These are phyloP conservation scores for Persicaria tinctoria DNA, from an alignment of 148 eudicot genomes.

Conservation along the genomic window DNA sequence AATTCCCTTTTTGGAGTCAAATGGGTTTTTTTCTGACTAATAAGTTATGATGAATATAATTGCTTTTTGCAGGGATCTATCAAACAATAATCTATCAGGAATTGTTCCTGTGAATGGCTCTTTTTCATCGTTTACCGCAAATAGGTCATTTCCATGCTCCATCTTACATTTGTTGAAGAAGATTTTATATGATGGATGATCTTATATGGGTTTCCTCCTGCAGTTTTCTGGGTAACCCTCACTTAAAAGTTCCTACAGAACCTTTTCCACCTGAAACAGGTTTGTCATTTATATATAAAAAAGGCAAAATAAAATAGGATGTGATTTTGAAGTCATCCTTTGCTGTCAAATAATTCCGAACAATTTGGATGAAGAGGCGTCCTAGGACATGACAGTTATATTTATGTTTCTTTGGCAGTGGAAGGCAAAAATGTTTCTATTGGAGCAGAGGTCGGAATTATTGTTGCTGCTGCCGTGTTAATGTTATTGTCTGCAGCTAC, in stretches of 20 bases:
- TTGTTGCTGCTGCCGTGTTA: conserved; percentile 47
- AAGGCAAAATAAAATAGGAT: not conserved
- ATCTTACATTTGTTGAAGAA: not conserved
- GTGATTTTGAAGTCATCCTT: not conserved
- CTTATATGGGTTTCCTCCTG: conserved; percentile 9
- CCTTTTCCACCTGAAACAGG: not conserved
- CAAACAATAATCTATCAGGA: conserved; percentile 54
- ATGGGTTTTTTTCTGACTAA: not conserved
- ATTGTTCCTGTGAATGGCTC: conserved; percentile 70
- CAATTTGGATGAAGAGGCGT: not conserved
- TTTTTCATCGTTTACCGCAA: conserved; percentile 61
- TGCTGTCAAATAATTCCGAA: not conserved
- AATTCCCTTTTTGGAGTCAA: not conserved
- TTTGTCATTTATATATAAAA: not conserved
- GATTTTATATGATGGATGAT: not conserved
- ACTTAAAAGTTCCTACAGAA: conserved; percentile 26
- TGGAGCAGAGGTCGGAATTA: conserved; percentile 48
- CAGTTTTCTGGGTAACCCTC: conserved; percentile 56
- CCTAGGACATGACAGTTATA: not conserved
- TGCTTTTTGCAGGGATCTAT: conserved; percentile 56
- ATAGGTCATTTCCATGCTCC: conserved; percentile 44
- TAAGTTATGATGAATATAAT: not conserved
- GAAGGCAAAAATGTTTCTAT: not conserved
- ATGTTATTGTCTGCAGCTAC: conserved; percentile 21
- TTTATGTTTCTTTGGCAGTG: not conserved